Evolutionary conservation across 1,284 basidiomycete species (phyloP).

Genomic region (Ustilago curta): DNA sequence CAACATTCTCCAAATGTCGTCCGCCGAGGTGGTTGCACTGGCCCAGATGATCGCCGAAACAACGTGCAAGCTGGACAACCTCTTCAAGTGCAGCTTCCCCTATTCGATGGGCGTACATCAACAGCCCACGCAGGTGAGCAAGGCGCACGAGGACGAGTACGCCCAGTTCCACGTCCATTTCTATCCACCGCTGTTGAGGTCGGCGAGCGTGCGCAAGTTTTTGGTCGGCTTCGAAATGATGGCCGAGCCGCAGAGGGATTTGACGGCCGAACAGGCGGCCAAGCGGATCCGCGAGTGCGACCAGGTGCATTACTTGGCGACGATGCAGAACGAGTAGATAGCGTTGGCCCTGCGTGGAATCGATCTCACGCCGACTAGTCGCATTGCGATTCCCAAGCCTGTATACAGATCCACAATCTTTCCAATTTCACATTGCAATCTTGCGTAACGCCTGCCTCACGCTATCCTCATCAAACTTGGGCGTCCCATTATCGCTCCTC

Average conservation of each 20-base stretch:
- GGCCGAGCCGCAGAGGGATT: conserved; percentile 89
- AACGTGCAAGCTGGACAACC: conserved; percentile 64
- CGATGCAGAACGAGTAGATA: conserved; percentile 19
- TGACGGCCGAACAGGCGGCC: conserved; percentile 91
- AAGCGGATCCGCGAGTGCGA: conserved; percentile 73
- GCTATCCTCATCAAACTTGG: conserved; percentile 45
- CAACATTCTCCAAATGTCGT: conserved; percentile 52
- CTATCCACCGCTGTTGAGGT: conserved; percentile 85
- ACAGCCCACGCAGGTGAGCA: conserved; percentile 77
- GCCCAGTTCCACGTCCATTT: conserved; percentile 92
- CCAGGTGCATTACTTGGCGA: conserved; percentile 52
- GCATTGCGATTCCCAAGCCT: neutral
- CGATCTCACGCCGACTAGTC: too few relatives aligned
- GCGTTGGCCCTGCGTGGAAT: neutral
- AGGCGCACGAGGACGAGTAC: conserved; percentile 68
- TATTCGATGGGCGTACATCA: conserved; percentile 90
- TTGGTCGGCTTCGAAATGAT: conserved; percentile 93
- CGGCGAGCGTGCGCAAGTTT: conserved; percentile 87
- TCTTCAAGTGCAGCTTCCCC: conserved; percentile 80
- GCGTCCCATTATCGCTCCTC: conserved; percentile 19
- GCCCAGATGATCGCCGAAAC: conserved; percentile 72
- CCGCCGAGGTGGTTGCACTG: conserved; percentile 45
- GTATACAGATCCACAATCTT: conserved; percentile 1
- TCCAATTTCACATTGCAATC: conserved; percentile 2
- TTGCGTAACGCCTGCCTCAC: conserved; percentile 17